Base-by-base conservation (phyloP, 371 early-diverging fungal species). In the Phascolomyces articulosus region DNA sequence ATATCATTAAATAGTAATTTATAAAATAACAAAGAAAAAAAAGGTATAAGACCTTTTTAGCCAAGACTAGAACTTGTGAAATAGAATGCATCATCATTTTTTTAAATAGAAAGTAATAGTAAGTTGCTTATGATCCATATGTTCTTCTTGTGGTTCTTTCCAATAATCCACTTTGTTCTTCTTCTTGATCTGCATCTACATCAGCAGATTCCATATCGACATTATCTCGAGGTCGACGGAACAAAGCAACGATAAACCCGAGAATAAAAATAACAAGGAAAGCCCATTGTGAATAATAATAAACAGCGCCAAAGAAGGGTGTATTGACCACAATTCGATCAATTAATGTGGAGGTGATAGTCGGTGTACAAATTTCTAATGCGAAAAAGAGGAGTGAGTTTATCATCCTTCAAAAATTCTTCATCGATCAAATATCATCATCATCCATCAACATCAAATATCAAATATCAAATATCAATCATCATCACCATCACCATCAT, bases 291-390 rank as follows among this genome's bases (percentile, higher is more conserved):
- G 78, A 65, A 66, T 85, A 85, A 59, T 84, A 88, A 58, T 79
- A 86, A 2, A 82, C 62, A 31, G 80, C 58, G 8, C 87, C 86
- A 55, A 90, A 80, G 8, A 75, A 71, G 18, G 88, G 90, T 24
- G 82, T 81, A 24, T 78, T 82, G 29, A 85, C 61, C n/a, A 74
- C 69, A 48, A 88, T 80, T 24, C 80, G 83, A 65, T 84, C 67
- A 60, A 87, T 71, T 62, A 85, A 60, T 8, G 75, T 73, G 0
- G 90, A 88, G 15, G 85, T 72, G 8, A 81, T 77, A 0, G 90
- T 88, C 0, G 89, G 89, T 13, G 89, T 88, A 63, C 90, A 90
- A 38, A 88, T 78, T 10, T 79, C 84, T 66, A 64, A 18, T 28
- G 38, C 28, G 15, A 28, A 16, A 24, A 21, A 65, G n/a, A 13